Percentiles rank a stretch among this genome's conserved stretches.
These are phyloP conservation scores for Chaetomium globosum DNA, from an alignment of 2,329 filamentous ascomycete genomes.

Conservation along the genomic window DNA sequence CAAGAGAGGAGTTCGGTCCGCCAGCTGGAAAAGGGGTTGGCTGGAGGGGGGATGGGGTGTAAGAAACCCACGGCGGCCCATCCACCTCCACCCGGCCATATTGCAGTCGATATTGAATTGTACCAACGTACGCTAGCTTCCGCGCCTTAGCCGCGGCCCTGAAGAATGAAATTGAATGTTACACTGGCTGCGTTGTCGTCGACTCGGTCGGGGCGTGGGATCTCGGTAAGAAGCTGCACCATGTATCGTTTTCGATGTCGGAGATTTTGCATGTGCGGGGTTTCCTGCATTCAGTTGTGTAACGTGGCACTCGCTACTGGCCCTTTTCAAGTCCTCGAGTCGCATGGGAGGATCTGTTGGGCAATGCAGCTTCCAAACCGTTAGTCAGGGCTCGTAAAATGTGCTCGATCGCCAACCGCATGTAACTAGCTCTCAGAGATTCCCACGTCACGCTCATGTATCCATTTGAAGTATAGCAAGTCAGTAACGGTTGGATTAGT, in stretches of 20 bases:
- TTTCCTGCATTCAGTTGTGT: constrained; percentile 1
- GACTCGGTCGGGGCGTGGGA: not conserved
- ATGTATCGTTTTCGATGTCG: not conserved
- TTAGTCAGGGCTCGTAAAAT: not conserved
- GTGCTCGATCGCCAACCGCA: not conserved
- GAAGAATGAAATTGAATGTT: not conserved
- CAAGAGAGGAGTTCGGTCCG: not conserved
- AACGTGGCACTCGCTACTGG: constrained; percentile 6
- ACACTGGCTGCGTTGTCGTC: not conserved
- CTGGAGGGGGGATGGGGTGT: not conserved
- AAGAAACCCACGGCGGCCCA: too few species aligned
- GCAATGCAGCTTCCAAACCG: not conserved
- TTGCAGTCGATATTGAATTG: not conserved
- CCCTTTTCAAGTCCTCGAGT: not conserved
- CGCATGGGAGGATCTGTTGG: not conserved
- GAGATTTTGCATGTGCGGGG: not conserved
- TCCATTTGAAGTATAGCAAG: not conserved
- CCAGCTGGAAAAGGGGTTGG: too few species aligned
- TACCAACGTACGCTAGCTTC: not conserved
- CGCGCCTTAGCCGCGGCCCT: not conserved
- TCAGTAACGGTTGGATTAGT: not conserved
- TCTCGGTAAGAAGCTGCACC: constrained; percentile 1
- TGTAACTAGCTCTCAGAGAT: not conserved
- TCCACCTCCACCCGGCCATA: too few species aligned
- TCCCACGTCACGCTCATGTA: not conserved